Base-by-base conservation (phyloP, 2,329 filamentous ascomycete species). In the Colletotrichum simmondsii region DNA sequence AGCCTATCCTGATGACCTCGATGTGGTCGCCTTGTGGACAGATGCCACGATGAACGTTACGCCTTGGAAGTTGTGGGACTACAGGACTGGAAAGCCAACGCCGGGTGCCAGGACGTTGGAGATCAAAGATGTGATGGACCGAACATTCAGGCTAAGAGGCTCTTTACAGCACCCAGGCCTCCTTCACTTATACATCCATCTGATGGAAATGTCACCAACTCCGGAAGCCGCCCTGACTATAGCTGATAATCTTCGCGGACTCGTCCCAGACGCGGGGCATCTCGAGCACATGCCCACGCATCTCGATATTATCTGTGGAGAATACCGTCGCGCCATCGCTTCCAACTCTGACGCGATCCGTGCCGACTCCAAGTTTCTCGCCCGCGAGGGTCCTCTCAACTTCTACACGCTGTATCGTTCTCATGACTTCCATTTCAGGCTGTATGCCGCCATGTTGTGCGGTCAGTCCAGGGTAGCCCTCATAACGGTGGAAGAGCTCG, bases 391-490 rank as follows among this genome's bases (percentile, higher is more conserved):
- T 0, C 84, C 90, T 0, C 80, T 90, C 73, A 93, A 93, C 79
- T 95, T 95, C 79, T 96, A 95, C 82, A 92, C 92, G 0, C 87
- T 95, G 5, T 96, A 95, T 79, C 89, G 93, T 16, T 88, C 89
- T 62, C 94, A 96, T 78, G 87, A 95, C 78, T 92, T 92, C 76
- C 93, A 95, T 78, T 95, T 94, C 75, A 87, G 90, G 2, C 88
- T 95, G 62, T 95, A 95, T 78, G 91, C 92, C 0, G 93, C 93
- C 70, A 94, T 95, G 93, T 93, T 95, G 75, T 89, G 92, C 0
- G 94, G 91, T 0, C 89, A 92, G 78, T 92, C 86, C 1, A 79
- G 83, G 28, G 84, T 92, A 12, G 92, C 92, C 0, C 79, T 95
- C 2, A 87, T 92, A 0, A 91, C 92, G 0, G 88, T 89, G 0